These are phyloP conservation scores for Aureobasidium mangrovei DNA, from an alignment of 2,329 filamentous ascomycete genomes.

Conservation along the genomic window DNA sequence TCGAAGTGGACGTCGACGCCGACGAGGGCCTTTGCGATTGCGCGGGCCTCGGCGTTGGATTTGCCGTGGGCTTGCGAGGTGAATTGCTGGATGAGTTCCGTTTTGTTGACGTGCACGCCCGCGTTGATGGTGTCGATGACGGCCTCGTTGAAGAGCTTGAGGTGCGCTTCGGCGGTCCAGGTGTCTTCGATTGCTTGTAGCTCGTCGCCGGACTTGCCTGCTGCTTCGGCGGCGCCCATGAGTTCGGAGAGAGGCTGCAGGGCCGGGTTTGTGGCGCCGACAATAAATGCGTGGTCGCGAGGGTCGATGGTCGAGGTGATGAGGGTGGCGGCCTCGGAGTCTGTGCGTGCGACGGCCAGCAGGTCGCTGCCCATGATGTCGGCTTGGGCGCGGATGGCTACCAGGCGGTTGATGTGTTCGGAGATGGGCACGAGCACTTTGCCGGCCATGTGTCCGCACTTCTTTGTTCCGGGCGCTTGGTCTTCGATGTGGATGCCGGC, in stretches of 20 bases:
- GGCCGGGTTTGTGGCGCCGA: conserved; percentile 77
- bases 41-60: conserved; percentile 72
- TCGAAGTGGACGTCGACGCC: conserved; percentile 82
- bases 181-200: conserved; percentile 88
- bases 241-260: conserved; percentile 81
- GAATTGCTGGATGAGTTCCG: conserved; percentile 59
- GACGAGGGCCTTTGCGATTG: conserved; percentile 66
- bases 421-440: conserved; percentile 94
- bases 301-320: conserved; percentile 95
- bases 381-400: conserved; percentile 92
- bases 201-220: conserved; percentile 69
- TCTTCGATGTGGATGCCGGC: conserved; percentile 99
- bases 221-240: conserved; percentile 75
- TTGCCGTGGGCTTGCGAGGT: conserved; percentile 64
- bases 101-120: conserved; percentile 59
- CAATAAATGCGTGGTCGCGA: conserved; percentile 88
- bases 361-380: conserved; percentile 97
- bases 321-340: conserved; percentile 94
- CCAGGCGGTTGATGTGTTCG: conserved; percentile 96
- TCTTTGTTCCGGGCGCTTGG: conserved; percentile 96
- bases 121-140: conserved; percentile 74
- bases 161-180: conserved; percentile 69
- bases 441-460: conserved; percentile 98
- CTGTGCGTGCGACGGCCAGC: conserved; percentile 83
- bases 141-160: conserved; percentile 86